Evolutionary conservation across 2,329 filamentous ascomycete species (phyloP).

Genomic region (Pseudogymnoascus sp.): DNA sequence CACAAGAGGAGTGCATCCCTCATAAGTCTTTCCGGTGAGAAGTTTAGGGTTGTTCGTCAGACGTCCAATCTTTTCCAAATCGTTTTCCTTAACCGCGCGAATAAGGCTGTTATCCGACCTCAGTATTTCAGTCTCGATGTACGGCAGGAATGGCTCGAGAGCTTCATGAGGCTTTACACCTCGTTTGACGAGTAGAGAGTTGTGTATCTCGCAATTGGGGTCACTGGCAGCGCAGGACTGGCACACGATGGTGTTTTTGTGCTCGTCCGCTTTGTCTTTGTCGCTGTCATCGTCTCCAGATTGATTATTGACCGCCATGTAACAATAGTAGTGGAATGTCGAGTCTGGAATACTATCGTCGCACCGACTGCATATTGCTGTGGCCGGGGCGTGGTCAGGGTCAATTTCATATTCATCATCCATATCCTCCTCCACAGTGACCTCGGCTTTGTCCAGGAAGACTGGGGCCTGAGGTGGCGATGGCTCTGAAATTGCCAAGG

Average conservation of each 20-base stretch:
- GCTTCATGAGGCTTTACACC: background rate
- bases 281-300: background rate
- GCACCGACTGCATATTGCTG: background rate
- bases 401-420: background rate
- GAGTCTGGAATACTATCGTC: background rate
- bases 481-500: background rate
- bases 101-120: background rate
- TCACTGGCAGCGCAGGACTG: background rate
- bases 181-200: background rate
- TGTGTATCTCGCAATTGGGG: background rate
- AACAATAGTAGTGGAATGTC: background rate
- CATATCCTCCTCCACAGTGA: background rate
- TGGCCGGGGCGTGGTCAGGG: background rate
- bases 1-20: background rate
- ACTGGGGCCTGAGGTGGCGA: background rate
- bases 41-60: background rate
- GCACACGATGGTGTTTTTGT: background rate
- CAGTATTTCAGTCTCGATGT: background rate
- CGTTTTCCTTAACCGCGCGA: background rate
- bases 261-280: background rate
- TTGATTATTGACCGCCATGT: background rate
- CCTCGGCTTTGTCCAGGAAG: background rate
- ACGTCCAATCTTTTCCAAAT: background rate
- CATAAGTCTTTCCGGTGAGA: background rate
- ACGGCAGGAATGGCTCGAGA: background rate